Evolutionary conservation across 129 eudicot genomes (phyloP), one percentile per base, ranked within the genome.

Genomic region (Saposhnikovia divaricata): DNA sequence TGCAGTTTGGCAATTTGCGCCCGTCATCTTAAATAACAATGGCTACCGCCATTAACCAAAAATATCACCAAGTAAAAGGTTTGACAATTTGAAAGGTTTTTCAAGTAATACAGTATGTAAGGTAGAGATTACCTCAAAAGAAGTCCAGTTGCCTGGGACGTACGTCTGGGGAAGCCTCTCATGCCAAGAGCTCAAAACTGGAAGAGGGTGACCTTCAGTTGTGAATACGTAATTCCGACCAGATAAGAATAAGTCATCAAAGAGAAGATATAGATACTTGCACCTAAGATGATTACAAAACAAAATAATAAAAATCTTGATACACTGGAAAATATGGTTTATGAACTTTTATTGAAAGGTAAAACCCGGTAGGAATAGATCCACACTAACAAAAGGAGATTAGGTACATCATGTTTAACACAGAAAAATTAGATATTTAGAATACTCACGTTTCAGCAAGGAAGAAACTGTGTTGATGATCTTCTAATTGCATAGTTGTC

Each of bases 161-260:
- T 90, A 95, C 15, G 89, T 69, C 83, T 81, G 91, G 2, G 97
- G 99, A 80, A 92, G 94, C 91, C 85, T 86, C 83, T 95, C 97
- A 13, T 92, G 99, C 99, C 99, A 95, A 68, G 89, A 87, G 72
- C 97, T 88, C 73, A 84, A 65, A 74, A 95, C 91, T 50, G 99
- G 99, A 84, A 95, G 96, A 45, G 97, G 99, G 82, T 95, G 99
- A 55, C 97, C 99, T 84, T 92, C 99, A 37, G 99, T 95, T 66
- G 99, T 95, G 79, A 95, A 95, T 66, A 95, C 72, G 76, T 92
- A 95, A 81, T 92, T 95, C 47, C 76, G 80, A 73, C 88, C 91
- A 83, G 72, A 57, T 80, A 92, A 79, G 81, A 90, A 85, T 69
- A 97, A 89, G 81, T 95, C 97, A 71, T 95, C 87, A 34, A 89